These are phyloP conservation scores for Carpinus fangiana DNA, from an alignment of 306 rosid species.

Conservation along the genomic window DNA sequence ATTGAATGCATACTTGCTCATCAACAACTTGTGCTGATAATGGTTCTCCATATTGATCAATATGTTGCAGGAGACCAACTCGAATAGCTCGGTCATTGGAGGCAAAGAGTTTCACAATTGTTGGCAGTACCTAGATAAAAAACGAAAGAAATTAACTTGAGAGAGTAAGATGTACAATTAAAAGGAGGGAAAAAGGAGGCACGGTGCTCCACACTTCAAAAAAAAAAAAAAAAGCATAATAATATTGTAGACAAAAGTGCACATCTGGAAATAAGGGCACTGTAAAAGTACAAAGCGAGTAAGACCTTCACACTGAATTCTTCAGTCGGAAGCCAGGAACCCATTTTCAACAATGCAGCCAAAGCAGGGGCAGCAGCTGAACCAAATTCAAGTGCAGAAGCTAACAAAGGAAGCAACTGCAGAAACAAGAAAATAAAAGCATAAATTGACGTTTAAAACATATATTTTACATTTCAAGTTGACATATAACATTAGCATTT, in stretches of 20 bases:
- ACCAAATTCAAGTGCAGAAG: slow-evolving; percentile 99
- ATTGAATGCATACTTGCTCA: slow-evolving; percentile 65
- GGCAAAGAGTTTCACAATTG: slow-evolving; percentile 83
- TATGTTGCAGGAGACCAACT: slow-evolving; percentile 89
- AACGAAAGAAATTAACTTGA: slow-evolving; percentile 27
- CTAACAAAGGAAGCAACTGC: slow-evolving; percentile 97
- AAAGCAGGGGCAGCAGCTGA: slow-evolving; percentile 98
- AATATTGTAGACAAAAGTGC: background rate
- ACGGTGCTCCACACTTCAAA: background rate
- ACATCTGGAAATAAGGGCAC: slow-evolving; percentile 8
- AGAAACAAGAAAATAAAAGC: slow-evolving; percentile 41
- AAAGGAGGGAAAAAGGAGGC: slow-evolving; percentile 6
- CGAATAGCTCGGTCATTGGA: slow-evolving; percentile 96
- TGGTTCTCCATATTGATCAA: slow-evolving; percentile 92
- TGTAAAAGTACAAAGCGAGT: slow-evolving; percentile 16
- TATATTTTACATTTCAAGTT: background rate
- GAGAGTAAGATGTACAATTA: slow-evolving; percentile 18
- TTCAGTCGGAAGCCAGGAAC: slow-evolving; percentile 88
- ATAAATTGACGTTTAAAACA: slow-evolving; percentile 29
- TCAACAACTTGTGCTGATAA: slow-evolving; percentile 87
- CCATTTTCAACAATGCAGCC: slow-evolving; percentile 96
- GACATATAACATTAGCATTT: slow-evolving; percentile 20
- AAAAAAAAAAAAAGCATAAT: background rate
- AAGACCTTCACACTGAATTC: slow-evolving; percentile 82
- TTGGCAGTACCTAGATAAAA: slow-evolving; percentile 69